These are phyloP conservation scores for Phytophthora tubulina DNA, from an alignment of 352 stramenopile species.

Conservation along the genomic window DNA sequence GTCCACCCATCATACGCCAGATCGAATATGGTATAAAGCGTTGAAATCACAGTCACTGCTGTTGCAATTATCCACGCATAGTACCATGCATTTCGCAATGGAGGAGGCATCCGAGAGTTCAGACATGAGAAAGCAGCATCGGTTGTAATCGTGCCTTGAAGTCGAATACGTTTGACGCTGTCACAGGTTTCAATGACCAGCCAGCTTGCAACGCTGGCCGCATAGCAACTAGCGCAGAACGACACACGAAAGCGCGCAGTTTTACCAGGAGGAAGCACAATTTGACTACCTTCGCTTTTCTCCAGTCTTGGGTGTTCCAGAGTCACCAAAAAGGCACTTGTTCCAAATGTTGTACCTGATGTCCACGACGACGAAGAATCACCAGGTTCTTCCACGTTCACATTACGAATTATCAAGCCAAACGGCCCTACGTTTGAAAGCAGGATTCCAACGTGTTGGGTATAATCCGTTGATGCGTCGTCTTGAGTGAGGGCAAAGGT, in stretches of 20 bases:
- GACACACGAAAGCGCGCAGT: constrained; percentile 25
- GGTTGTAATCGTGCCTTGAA: constrained; percentile 40
- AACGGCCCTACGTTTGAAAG: constrained; percentile 39
- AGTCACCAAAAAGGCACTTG: constrained; percentile 28
- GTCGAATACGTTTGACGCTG: constrained; percentile 31
- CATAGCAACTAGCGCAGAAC: constrained; percentile 43
- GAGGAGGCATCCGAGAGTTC: constrained; percentile 27
- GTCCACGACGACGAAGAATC: constrained; percentile 3
- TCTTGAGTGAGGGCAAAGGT: constrained; percentile 27
- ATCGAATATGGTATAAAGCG: constrained; percentile 9
- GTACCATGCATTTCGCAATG: constrained; percentile 13
- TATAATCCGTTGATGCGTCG: constrained; percentile 27
- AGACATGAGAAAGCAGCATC: constrained; percentile 44
- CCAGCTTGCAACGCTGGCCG: constrained; percentile 26
- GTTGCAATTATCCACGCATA: constrained; percentile 30
- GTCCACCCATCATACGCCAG: constrained; percentile 30
- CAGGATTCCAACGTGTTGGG: constrained; percentile 22
- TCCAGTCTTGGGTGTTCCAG: constrained; percentile 2
- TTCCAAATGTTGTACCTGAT: neutral
- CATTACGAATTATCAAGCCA: constrained; percentile 28
- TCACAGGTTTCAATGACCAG: constrained; percentile 48
- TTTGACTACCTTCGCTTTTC: constrained; percentile 1
- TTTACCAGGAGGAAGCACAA: constrained; percentile 27
- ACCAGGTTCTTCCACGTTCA: constrained; percentile 16
- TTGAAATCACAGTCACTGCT: constrained; percentile 17